Percentiles rank a stretch among this genome's conserved stretches.
phyloP scores from a whole-genome alignment of 1,284 basidiomycete genomes.

The Marasmius fiardii region DNA sequence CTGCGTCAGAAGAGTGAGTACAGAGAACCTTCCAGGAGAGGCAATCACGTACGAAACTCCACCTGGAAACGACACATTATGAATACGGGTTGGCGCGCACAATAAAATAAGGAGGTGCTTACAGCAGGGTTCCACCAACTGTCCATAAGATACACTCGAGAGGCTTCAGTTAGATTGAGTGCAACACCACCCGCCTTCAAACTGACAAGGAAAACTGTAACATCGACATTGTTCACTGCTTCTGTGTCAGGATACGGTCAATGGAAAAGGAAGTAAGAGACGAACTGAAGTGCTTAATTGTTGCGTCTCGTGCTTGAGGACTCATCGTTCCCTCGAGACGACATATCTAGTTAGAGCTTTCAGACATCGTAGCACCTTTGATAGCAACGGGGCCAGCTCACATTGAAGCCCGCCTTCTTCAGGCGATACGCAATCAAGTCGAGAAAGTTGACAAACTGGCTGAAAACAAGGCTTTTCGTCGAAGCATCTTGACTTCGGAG shows the following conservation, averaged over 20 bases:
- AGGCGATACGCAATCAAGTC: slow-evolving; percentile 92
- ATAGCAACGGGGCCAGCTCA: slow-evolving; percentile 38
- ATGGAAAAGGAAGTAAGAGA: slow-evolving; percentile 9
- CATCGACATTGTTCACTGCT: slow-evolving; percentile 87
- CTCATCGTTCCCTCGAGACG: slow-evolving; percentile 97
- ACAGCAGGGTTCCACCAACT: slow-evolving; percentile 93
- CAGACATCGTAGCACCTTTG: not conserved
- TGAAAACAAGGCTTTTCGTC: slow-evolving; percentile 96
- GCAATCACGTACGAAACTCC: slow-evolving; percentile 58
- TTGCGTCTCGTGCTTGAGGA: slow-evolving; percentile 92
- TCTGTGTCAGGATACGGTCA: not conserved
- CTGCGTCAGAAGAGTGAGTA: slow-evolving; percentile 36
- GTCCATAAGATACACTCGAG: slow-evolving; percentile 89
- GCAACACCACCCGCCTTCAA: slow-evolving; percentile 97
- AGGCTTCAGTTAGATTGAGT: slow-evolving; percentile 90
- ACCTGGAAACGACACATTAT: slow-evolving; percentile 34
- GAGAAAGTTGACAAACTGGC: slow-evolving; percentile 89
- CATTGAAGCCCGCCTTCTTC: slow-evolving; percentile 87
- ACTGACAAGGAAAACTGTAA: slow-evolving; percentile 95
- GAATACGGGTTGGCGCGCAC: slow-evolving; percentile 11
- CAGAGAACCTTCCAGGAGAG: not conserved
- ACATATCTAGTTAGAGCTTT: slow-evolving; percentile 60
- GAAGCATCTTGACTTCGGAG: slow-evolving; percentile 84
- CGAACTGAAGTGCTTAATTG: slow-evolving; percentile 92
- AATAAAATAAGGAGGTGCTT: slow-evolving; percentile 18